Evolutionary conservation across 306 rosid genomes (phyloP), one percentile per base, ranked within the genome.

Genomic region (Lagenaria siceraria): DNA sequence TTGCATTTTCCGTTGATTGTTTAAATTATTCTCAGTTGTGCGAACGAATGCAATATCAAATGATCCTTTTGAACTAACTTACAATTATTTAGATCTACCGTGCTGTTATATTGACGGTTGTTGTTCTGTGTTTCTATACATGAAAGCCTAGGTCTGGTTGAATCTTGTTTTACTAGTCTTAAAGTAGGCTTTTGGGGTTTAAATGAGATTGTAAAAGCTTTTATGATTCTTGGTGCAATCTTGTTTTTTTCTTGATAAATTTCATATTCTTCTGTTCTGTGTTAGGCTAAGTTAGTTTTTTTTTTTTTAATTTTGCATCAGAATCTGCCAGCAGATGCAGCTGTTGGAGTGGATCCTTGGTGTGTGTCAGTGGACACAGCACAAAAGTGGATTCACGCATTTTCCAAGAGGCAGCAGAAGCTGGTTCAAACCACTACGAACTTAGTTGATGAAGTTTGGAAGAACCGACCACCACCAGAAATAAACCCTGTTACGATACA

Each of bases 381-480:
- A 51, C 90, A 89, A 82, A 90, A 82, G 78, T 96, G 98, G 98
- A 90, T 89, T 82, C 89, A 71, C 46, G 84, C 92, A 48, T 96
- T 92, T 84, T 78, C 79, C 33, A 79, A 54, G 75, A 96, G 88
- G 83, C 84, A 83, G 65, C 99, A 90, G 91, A 92, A 90, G 85
- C 85, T 96, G 84, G 90, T 92, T 76, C 92, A 86, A 68, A 95
- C 99, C 0, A 68, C 88, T 76, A 88, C 51, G 78, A 92, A 96
- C 88, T 90, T 96, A 86, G 92, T 96, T 6, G 98, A 96, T 86
- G 96, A 96, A 83, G 97, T 92, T 52, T 96, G 99, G 99, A 82
- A 76, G 83, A 82, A 72, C 70, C 96, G 86, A 27, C 97, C 98
- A 10, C 87, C 86, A 3, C 79, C 42, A 69, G 89, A 85, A 83